A percentile compares a stretch with the other conserved stretches of the same genome.
Conservation (phyloP, 2,329 filamentous ascomycete genomes). For the Furcasterigmium furcatum region DNA sequence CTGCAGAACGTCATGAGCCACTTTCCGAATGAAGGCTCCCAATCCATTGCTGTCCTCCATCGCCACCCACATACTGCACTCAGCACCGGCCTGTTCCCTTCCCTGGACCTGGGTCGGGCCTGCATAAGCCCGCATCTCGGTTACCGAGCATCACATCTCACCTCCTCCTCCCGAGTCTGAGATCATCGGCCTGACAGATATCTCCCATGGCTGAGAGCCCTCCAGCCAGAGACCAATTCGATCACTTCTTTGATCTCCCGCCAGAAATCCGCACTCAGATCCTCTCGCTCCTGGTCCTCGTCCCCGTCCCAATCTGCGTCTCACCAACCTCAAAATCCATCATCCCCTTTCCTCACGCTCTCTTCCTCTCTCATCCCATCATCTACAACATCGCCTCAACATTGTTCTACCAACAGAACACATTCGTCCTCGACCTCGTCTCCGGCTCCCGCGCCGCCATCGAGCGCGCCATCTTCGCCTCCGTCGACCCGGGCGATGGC, state of each 20-base stretch:
- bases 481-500: background rate
- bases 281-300: constrained; percentile 17
- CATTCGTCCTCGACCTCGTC: constrained; percentile 17
- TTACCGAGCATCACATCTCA: too few species aligned
- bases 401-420: constrained; percentile 22
- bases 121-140: too few species aligned
- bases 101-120: too few species aligned
- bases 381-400: constrained; percentile 17
- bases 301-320: constrained; percentile 14
- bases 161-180: too few species aligned
- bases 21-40: too few species aligned
- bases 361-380: constrained; percentile 18
- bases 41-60: too few species aligned
- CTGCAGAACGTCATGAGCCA: too few species aligned
- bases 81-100: too few species aligned
- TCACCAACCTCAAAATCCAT: constrained; percentile 6
- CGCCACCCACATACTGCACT: too few species aligned
- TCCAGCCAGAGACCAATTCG: constrained; percentile 7
- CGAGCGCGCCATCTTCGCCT: constrained; percentile 5
- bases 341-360: constrained; percentile 11
- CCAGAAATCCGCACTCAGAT: constrained; percentile 22
- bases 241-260: constrained; percentile 23
- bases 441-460: constrained; percentile 5
- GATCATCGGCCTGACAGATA: too few species aligned
- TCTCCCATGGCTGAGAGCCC: background rate